A percentile compares a stretch with the other conserved stretches of the same genome.
Evolutionary conservation across 805 yeast species (phyloP).

Genomic region (Pichia manshurica): DNA sequence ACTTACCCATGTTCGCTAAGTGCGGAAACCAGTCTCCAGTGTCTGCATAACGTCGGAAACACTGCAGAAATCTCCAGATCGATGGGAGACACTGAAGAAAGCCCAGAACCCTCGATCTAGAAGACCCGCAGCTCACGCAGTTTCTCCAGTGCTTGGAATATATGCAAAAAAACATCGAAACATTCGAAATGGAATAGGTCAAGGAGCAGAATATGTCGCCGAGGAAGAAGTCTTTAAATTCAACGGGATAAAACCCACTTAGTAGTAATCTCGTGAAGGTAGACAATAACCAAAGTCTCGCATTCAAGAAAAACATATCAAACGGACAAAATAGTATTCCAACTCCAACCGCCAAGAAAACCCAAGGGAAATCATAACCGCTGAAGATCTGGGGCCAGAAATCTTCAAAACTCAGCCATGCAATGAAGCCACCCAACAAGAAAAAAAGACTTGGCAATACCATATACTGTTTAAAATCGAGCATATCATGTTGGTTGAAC

Average conservation of each 20-base stretch:
- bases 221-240: slow-evolving; percentile 85
- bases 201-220: slow-evolving; percentile 90
- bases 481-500: slow-evolving; percentile 60
- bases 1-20: slow-evolving; percentile 80
- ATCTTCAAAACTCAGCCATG: slow-evolving; percentile 71
- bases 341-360: slow-evolving; percentile 53
- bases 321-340: slow-evolving; percentile 56
- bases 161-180: slow-evolving; percentile 80
- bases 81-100: slow-evolving; percentile 80
- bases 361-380: slow-evolving; percentile 75
- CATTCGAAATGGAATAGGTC: slow-evolving; percentile 81
- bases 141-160: slow-evolving; percentile 70
- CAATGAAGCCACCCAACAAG: slow-evolving; percentile 51
- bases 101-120: slow-evolving; percentile 72
- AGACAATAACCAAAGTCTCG: slow-evolving; percentile 73
- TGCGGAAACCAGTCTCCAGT: slow-evolving; percentile 97
- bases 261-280: slow-evolving; percentile 66
- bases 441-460: slow-evolving; percentile 58
- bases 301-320: slow-evolving; percentile 45
- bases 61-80: slow-evolving; percentile 86
- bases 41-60: slow-evolving; percentile 85
- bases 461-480: slow-evolving; percentile 61
- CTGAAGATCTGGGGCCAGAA: slow-evolving; percentile 58
- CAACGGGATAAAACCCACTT: slow-evolving; percentile 91
- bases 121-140: slow-evolving; percentile 63